A percentile compares a stretch with the other conserved stretches of the same genome.
These are phyloP conservation scores for Nephelium lappaceum DNA, from an alignment of 345 rosid species.

Conservation along the genomic window DNA sequence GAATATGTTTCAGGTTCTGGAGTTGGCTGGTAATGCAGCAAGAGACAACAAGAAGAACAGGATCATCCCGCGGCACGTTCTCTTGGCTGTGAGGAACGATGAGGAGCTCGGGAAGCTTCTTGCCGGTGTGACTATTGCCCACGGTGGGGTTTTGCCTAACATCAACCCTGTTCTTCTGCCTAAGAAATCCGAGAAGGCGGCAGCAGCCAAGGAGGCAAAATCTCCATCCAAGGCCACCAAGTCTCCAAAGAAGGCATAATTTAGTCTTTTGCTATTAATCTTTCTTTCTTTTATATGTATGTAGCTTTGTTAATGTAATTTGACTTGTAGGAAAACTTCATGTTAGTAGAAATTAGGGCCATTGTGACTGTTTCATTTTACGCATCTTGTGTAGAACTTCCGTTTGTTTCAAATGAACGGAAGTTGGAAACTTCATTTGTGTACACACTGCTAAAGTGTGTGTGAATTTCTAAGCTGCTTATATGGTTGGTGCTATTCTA, in stretches of 20 bases:
- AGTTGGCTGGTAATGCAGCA: constrained; percentile 77
- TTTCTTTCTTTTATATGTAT: background rate
- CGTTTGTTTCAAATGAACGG: background rate
- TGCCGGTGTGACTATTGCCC: constrained; percentile 74
- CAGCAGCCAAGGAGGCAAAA: constrained; percentile 49
- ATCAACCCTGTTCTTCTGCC: constrained; percentile 74
- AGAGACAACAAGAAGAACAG: constrained; percentile 79
- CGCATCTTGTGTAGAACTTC: background rate
- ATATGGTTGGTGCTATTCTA: background rate
- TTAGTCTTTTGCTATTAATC: background rate
- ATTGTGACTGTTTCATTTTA: background rate
- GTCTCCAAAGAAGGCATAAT: constrained; percentile 66
- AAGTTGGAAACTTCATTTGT: background rate
- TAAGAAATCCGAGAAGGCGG: constrained; percentile 50
- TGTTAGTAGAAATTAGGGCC: constrained; percentile 9
- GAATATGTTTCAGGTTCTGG: constrained; percentile 46
- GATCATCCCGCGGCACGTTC: constrained; percentile 65
- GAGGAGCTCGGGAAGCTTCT: constrained; percentile 72
- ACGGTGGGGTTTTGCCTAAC: constrained; percentile 78
- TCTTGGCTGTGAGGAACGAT: constrained; percentile 72
- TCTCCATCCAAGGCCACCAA: constrained; percentile 71
- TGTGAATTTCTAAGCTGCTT: background rate
- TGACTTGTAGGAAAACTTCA: constrained; percentile 15
- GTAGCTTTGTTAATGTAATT: constrained; percentile 19
- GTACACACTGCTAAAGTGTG: background rate